Conservation (phyloP, 2,329 filamentous ascomycete genomes). For the Periconia macrospinosa region DNA sequence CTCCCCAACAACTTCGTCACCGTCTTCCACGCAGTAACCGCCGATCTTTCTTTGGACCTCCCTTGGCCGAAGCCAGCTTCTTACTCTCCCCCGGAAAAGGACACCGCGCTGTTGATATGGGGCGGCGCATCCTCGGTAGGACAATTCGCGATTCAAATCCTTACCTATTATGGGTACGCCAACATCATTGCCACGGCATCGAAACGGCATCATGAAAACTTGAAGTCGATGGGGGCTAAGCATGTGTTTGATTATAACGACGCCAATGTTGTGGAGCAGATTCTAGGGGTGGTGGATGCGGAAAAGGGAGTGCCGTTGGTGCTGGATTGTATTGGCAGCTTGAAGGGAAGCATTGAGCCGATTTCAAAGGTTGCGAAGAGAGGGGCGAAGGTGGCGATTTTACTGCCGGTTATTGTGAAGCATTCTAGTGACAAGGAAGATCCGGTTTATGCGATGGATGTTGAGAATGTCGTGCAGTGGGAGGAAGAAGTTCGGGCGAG, state of each 20-base stretch:
- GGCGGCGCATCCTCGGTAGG: constrained; percentile 50
- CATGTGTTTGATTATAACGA: constrained; percentile 46
- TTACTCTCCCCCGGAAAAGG: constrained; percentile 39
- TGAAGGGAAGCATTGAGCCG: constrained; percentile 28
- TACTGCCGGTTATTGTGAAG: constrained; percentile 62
- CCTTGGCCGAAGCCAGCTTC: constrained; percentile 59
- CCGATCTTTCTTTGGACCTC: constrained; percentile 56
- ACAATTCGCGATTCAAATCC: constrained; percentile 46
- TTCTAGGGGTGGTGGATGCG: constrained; percentile 19
- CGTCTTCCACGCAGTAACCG: constrained; percentile 57
- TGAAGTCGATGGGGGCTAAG: constrained; percentile 43
- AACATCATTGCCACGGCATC: constrained; percentile 45
- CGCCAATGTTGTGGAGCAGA: constrained; percentile 29
- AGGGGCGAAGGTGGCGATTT: constrained; percentile 58
- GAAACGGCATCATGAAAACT: constrained; percentile 40
- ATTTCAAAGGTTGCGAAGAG: constrained; percentile 54
- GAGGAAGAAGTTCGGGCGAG: constrained; percentile 54
- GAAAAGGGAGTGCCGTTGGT: constrained; percentile 26
- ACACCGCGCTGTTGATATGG: constrained; percentile 45
- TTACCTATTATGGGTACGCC: constrained; percentile 44
- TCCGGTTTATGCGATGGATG: constrained; percentile 61
- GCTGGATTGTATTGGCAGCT: constrained; percentile 39
- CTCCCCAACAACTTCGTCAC: constrained; percentile 61
- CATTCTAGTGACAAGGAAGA: constrained; percentile 52
- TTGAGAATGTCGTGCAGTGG: constrained; percentile 51